Conservation (phyloP, 2,329 filamentous ascomycete genomes). For the Arthrobotrys sinensis region DNA sequence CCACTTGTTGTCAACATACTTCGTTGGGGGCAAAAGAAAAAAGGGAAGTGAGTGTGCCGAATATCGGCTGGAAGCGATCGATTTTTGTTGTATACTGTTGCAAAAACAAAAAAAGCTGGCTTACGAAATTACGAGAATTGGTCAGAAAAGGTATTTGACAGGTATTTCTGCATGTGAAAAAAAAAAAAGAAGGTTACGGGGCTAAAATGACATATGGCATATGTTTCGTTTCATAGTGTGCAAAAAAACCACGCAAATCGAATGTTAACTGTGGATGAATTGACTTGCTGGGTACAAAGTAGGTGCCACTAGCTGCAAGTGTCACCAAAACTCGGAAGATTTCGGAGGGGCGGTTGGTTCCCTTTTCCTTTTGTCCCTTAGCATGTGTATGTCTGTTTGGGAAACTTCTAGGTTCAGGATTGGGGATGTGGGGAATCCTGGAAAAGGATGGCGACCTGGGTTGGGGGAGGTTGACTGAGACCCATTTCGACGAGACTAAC, state of each 20-base stretch:
- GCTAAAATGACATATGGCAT: not conserved
- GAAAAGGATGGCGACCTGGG: slow-evolving; percentile 1
- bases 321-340: slow-evolving; percentile 55
- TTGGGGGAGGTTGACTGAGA: slow-evolving; percentile 27
- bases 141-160: not conserved
- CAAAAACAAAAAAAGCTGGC: not conserved
- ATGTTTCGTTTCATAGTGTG: slow-evolving; percentile 35
- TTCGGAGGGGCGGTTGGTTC: slow-evolving; percentile 35
- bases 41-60: slow-evolving; percentile 25
- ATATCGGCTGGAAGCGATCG: slow-evolving; percentile 49
- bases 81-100: not conserved
- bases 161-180: slow-evolving; percentile 16
- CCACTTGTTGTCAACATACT: slow-evolving; percentile 6
- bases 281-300: slow-evolving; percentile 54
- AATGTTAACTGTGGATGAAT: slow-evolving; percentile 25
- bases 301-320: slow-evolving; percentile 24
- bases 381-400: slow-evolving; percentile 12
- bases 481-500: not conserved
- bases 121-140: slow-evolving; percentile 23
- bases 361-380: not conserved
- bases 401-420: slow-evolving; percentile 5
- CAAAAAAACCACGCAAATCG: slow-evolving; percentile 24
- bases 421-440: slow-evolving; percentile 54
- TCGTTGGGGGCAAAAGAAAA: not conserved
- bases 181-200: not conserved